phyloP scores from a whole-genome alignment of 2,329 filamentous ascomycete species.

The Blastomyces silverae region DNA sequence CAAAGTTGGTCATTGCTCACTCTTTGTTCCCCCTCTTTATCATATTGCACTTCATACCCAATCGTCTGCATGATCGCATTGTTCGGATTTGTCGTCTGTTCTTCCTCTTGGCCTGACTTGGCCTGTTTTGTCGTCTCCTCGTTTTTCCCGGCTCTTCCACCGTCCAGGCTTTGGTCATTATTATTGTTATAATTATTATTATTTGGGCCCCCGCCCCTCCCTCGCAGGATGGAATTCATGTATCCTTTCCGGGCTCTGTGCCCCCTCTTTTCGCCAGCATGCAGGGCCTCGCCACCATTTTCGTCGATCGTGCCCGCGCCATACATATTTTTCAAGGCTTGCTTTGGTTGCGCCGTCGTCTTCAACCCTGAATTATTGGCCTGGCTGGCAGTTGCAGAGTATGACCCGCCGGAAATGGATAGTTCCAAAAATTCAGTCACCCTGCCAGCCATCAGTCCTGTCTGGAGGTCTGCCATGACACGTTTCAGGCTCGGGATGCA shows the following conservation, averaged over 20 bases:
- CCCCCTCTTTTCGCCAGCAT: neutral
- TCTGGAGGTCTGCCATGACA: slow-evolving; percentile 24
- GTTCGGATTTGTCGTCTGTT: slow-evolving; percentile 22
- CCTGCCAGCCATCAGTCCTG: slow-evolving; percentile 24
- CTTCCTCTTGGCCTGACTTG: slow-evolving; percentile 15
- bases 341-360: neutral
- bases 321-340: neutral
- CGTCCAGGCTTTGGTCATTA: neutral
- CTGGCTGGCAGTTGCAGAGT: slow-evolving; percentile 6
- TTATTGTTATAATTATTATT: neutral
- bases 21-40: slow-evolving; percentile 17
- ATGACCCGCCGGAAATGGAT: slow-evolving; percentile 18
- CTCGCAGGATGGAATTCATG: slow-evolving; percentile 8
- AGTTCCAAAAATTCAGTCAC: slow-evolving; percentile 23
- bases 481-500: slow-evolving; percentile 25
- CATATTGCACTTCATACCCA: slow-evolving; percentile 25
- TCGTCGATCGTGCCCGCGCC: neutral
- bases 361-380: slow-evolving; percentile 6
- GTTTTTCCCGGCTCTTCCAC: slow-evolving; percentile 1
- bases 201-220: neutral
- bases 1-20: slow-evolving; percentile 2
- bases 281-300: neutral
- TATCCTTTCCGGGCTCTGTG: neutral
- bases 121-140: slow-evolving; percentile 5
- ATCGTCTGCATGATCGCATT: slow-evolving; percentile 25